Evolutionary conservation across 139 green algal species (phyloP).

Genomic region (Chlorella vulgaris): DNA sequence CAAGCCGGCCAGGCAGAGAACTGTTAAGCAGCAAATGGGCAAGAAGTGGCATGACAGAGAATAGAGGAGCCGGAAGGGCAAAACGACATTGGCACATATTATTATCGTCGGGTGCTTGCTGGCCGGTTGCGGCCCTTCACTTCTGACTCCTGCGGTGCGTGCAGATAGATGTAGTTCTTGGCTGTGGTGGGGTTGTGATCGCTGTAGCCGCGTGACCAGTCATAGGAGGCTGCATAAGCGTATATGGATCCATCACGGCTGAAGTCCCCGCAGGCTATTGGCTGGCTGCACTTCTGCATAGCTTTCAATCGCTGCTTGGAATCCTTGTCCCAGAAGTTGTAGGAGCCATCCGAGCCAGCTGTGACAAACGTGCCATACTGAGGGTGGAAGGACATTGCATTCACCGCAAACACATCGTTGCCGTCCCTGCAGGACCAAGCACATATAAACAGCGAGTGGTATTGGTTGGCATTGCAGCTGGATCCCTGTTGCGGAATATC

Average conservation of each 20-base stretch:
- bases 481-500: too few relatives aligned
- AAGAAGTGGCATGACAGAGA: too few relatives aligned
- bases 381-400: constrained; percentile 94
- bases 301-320: constrained; percentile 96
- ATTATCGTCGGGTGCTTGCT: constrained; percentile 13
- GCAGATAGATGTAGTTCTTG: constrained; percentile 91
- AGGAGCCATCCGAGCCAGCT: constrained; percentile 88
- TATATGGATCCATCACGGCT: constrained; percentile 91
- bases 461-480: too few relatives aligned
- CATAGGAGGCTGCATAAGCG: constrained; percentile 90
- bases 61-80: not conserved
- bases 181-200: constrained; percentile 76
- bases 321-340: constrained; percentile 99
- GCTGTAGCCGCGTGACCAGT: constrained; percentile 89
- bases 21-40: too few relatives aligned
- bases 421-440: constrained; percentile 56
- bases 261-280: constrained; percentile 89
- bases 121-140: constrained; percentile 63
- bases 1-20: too few relatives aligned
- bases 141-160: constrained; percentile 82
- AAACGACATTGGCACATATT: not conserved
- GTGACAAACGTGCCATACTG: constrained; percentile 92
- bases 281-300: constrained; percentile 71
- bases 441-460: too few relatives aligned
- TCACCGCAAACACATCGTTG: constrained; percentile 95